Evolutionary conservation across 2,329 filamentous ascomycete species (phyloP).

Genomic region (Fusarium sp.): DNA sequence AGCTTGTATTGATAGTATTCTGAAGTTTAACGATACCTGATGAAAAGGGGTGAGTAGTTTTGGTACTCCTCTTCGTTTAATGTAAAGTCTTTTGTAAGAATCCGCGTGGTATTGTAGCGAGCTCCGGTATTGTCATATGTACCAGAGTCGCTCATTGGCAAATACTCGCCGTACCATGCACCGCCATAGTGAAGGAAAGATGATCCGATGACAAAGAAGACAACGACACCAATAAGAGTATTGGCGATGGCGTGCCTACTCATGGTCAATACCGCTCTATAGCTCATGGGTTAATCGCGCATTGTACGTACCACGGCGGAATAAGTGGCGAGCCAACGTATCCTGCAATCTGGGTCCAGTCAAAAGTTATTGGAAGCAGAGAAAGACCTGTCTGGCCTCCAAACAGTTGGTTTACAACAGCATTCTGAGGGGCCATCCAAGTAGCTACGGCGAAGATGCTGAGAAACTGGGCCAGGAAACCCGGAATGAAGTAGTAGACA

Average conservation of each 20-base stretch:
- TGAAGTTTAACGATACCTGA: constrained; percentile 57
- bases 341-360: constrained; percentile 80
- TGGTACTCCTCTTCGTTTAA: constrained; percentile 74
- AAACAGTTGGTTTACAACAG: constrained; percentile 78
- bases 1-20: constrained; percentile 2
- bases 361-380: constrained; percentile 78
- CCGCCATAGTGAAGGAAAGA: constrained; percentile 73
- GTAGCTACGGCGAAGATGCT: constrained; percentile 78
- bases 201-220: constrained; percentile 73
- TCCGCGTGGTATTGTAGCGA: constrained; percentile 72
- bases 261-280: neutral
- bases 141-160: constrained; percentile 76
- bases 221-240: constrained; percentile 73
- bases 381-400: constrained; percentile 76
- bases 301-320: constrained; percentile 68
- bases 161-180: constrained; percentile 72
- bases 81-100: constrained; percentile 71
- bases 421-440: constrained; percentile 77
- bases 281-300: neutral
- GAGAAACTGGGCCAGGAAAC: constrained; percentile 75
- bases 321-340: constrained; percentile 77
- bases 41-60: constrained; percentile 75
- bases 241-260: constrained; percentile 77
- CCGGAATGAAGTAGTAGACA: constrained; percentile 76
- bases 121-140: constrained; percentile 79